Base-by-base conservation (phyloP, 1,284 basidiomycete genomes). In the Naganishia sp. region DNA sequence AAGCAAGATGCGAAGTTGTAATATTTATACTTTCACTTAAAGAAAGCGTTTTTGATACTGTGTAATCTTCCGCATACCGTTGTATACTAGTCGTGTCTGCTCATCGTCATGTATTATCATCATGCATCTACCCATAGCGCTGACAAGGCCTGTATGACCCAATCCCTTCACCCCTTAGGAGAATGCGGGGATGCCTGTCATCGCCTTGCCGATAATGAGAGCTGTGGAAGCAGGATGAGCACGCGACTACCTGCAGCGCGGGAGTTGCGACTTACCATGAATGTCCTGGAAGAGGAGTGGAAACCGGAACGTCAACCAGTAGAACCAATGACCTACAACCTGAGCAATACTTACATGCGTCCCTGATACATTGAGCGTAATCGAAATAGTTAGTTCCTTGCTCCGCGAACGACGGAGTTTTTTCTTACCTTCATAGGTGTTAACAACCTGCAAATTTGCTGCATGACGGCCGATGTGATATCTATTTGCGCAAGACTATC, bases 381-480 rank as follows among this genome's bases (percentile, higher is more conserved):
- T 13, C 18, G n/a, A 7, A 43, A 70, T 68, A 72, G 67, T 46
- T 28, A 60, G 1, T 23, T 6, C 31, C 25, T 33, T 33, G 48
- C n/a, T 25, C 6, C 9, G 13, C 28, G 42, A 49, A 68, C 42
- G 64, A 48, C 56, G 60, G 55, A 67, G 70, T 69, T 59, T 75
- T 71, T 64, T 75, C 79, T 71, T 79, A 83, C 90, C 90, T 83
- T 94, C 92, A 75, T 96, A 96, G 0, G 93, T 95, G 74, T 94
- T 94, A 7, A 90, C 88, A 31, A 94, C 89, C 75, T 95, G 93
- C 70, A 95, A 76, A 79, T 96, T 97, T 1, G 89, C 89, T 18
- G 90, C 92, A 80, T 94, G 92, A 49, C 94, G 82, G 16, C 90
- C 91, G 61, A 96, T 87, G 76, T 92, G 90, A 75, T 94, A 95